Percentiles rank a stretch among this genome's conserved stretches.
phyloP scores from a whole-genome alignment of 1,284 basidiomycete genomes.

The Cystobasidium slooffiae region DNA sequence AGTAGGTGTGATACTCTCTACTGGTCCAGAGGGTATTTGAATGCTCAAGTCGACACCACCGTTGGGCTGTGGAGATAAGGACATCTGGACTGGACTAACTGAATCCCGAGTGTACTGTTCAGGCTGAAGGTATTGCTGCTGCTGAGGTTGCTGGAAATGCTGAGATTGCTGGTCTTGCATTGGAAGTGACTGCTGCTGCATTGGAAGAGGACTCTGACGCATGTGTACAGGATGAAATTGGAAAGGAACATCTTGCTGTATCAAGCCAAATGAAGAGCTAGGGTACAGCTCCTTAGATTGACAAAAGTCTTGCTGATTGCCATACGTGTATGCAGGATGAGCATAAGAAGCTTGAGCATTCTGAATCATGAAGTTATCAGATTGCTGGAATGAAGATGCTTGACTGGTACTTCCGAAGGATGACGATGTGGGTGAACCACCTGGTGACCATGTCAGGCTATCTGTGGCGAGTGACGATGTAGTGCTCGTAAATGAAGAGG shows the following conservation, averaged over 20 bases:
- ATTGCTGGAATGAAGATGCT: slow-evolving; percentile 5
- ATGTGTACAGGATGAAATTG: background rate
- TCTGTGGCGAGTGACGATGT: background rate
- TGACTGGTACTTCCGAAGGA: background rate
- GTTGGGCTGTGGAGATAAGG: background rate
- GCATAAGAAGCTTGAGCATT: background rate
- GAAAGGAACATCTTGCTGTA: background rate
- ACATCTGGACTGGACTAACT: slow-evolving; percentile 6
- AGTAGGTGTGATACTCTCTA: slow-evolving; percentile 1
- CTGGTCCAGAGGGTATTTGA: background rate
- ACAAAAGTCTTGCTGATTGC: background rate
- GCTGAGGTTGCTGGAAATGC: background rate
- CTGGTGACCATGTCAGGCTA: slow-evolving; percentile 7
- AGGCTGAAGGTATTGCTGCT: slow-evolving; percentile 12
- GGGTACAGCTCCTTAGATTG: background rate
- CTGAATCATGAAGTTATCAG: background rate
- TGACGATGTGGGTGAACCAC: slow-evolving; percentile 13
- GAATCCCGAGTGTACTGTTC: background rate
- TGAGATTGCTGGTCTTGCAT: background rate
- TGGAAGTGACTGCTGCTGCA: background rate
- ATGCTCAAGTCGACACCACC: background rate
- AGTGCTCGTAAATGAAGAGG: slow-evolving; percentile 8
- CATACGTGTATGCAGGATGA: slow-evolving; percentile 6
- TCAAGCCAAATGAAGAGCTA: background rate
- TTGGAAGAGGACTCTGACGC: background rate